These are phyloP conservation scores for Babesia gibsoni DNA, from an alignment of 169 alveolate species.

Conservation along the genomic window DNA sequence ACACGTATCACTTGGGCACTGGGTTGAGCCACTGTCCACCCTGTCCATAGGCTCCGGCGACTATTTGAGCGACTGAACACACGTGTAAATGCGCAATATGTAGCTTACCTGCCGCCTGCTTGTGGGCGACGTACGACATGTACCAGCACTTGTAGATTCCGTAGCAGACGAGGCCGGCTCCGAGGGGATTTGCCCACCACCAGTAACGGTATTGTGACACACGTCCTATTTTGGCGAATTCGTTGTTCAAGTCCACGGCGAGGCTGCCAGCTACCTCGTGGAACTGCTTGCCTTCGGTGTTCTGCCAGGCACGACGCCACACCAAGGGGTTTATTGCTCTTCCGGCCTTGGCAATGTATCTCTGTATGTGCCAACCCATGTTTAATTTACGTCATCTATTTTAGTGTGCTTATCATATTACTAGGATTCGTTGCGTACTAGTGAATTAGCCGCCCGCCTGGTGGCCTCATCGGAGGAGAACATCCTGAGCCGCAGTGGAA, in stretches of 20 bases:
- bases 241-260: constrained; percentile 67
- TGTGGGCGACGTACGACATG: constrained; percentile 82
- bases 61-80: constrained; percentile 79
- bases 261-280: constrained; percentile 60
- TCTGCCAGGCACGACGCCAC: constrained; percentile 69
- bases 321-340: constrained; percentile 74
- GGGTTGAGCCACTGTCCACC: constrained; percentile 90
- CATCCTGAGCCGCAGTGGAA: background rate
- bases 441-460: constrained; percentile 6
- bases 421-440: background rate
- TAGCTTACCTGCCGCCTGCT: constrained; percentile 76
- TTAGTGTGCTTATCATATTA: background rate
- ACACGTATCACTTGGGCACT: constrained; percentile 73
- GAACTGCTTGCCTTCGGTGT: constrained; percentile 68
- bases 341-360: constrained; percentile 73
- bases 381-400: background rate
- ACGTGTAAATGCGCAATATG: background rate
- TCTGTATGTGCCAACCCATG: constrained; percentile 78
- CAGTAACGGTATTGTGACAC: constrained; percentile 81
- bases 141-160: constrained; percentile 81
- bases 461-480: constrained; percentile 3
- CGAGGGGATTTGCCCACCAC: constrained; percentile 89
- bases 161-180: constrained; percentile 81
- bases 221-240: constrained; percentile 71
- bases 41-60: constrained; percentile 87